Base-by-base conservation (phyloP, 352 stramenopile genomes). In the Globisporangium perplexum region DNA sequence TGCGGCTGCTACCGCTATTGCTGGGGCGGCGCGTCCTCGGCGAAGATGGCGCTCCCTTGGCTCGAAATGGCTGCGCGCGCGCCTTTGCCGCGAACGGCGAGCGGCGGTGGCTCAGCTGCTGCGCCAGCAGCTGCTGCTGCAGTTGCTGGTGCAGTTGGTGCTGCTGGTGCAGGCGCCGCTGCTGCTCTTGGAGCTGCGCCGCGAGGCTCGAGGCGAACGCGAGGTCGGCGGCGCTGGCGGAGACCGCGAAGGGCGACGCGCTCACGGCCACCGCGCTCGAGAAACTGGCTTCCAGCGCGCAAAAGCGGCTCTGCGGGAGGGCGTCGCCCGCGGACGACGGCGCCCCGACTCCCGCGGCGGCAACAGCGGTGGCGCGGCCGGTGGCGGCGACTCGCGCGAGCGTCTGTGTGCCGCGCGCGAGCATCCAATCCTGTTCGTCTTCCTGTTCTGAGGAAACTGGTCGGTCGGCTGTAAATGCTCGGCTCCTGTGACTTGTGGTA, bases 151-250 rank as follows among this genome's bases (percentile, higher is more conserved):
- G n/a, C n/a, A n/a, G n/a, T n/a, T n/a, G n/a, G n/a, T n/a, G n/a
- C 11, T 23, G 20, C 15, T 58, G 30, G 30, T 53, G 15, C 3
- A 20, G 38, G 4, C 38, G 38, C 18, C 20, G 38, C 17, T 22
- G 53, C 53, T 53, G 53, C 42, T 59, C 43, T 33, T 59, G 53
- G 14, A 59, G 50, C 11, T 59, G 53, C 18, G 53, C 53, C 0
- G 53, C 53, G 24, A 59, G 53, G 22, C 53, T 59, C 17, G 53
- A 59, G 8, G 51, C 53, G 30, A 59, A 59, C 44, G 53, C 53
- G 44, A 59, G 53, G 46, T 59, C 53, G 15, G 53, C 53, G 6
- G 53, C 53, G 26, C 43, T 52, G 33, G 53, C 36, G 5, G 53
- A 59, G 23, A 59, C 53, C 38, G 38, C 38, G 38, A 44, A 44